Evolutionary conservation across 306 rosid species (phyloP).

Genomic region (Cucurbita argyrosperma): DNA sequence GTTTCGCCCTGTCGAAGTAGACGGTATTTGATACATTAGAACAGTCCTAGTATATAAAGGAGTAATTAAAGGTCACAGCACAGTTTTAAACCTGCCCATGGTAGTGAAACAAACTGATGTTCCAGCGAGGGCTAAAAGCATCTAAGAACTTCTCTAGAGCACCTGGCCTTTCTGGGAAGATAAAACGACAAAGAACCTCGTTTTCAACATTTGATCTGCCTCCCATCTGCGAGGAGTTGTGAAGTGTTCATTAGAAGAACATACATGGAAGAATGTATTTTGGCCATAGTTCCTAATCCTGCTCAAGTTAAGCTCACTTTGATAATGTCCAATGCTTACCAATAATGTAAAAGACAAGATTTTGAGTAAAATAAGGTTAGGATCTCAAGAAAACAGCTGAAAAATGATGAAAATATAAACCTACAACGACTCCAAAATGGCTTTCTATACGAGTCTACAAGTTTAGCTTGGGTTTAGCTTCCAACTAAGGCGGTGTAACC

Average conservation of each 20-base stretch:
- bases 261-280: background rate
- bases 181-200: conserved; percentile 76
- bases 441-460: no score
- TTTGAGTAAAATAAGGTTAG: background rate
- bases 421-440: no score
- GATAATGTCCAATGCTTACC: background rate
- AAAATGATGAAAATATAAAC: no score
- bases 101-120: conserved; percentile 79
- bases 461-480: no score
- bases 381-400: background rate
- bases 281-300: background rate
- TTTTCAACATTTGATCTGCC: conserved; percentile 44
- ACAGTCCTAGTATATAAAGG: background rate
- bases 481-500: no score
- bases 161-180: conserved; percentile 93
- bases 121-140: conserved; percentile 83
- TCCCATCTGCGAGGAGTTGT: conserved; percentile 53
- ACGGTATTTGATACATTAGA: no score
- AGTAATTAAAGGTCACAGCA: background rate
- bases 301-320: background rate
- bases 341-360: background rate
- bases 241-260: background rate
- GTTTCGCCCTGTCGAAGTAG: conserved; percentile 51
- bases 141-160: conserved; percentile 79
- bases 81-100: conserved; percentile 45